Evolutionary conservation across 768 basidiomycete genomes (phyloP), one percentile per base, ranked within the genome.

Genomic region (Podaxis carcinomalis): DNA sequence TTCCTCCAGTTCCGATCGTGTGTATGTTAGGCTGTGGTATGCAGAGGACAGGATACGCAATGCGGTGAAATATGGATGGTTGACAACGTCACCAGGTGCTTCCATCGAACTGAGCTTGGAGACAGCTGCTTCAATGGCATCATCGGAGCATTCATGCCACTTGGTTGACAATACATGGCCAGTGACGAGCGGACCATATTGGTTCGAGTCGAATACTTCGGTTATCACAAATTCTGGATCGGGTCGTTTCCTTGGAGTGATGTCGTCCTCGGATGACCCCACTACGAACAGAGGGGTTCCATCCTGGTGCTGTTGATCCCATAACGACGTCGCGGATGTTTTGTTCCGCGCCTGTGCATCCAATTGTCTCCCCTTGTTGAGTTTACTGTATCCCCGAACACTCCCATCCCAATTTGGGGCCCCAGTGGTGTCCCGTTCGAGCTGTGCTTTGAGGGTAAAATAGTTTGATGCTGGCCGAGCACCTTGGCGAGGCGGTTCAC

Each of bases 131-230:
- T 88, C 85, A 46, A 93, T 88, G 1, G 81, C 87, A 52, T 89
- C 84, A 70, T 93, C 90, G 2, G 89, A 85, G 66, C 84, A 86
- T 23, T 85, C 82, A 68, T 93, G 91, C 90, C 92, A 94, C 68
- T 78, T 82, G 7, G 85, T 88, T 1, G 80, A 75, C 16, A 93
- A 78, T 10, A 92, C 79, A 61, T 84, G 80, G 1, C 78, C 69
- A 1, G 77, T 73, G 11, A 77, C 63, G 2, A 67, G 46, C 28
- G 76, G 56, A 59, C 68, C 57, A 44, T 80, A 69, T 5, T 74
- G 67, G 10, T 74, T 68, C 4, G 70, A 59, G 32, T 80, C 74
- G 4, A 72, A 68, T 23, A 79, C 76, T 28, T 68, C 72, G 9
- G 77, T 70, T 3, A 74, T 63, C 21, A 73, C 40, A 23, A 76